Conservation (phyloP, 2,329 filamentous ascomycete species). For the Clarireedia homoeocarpa region DNA sequence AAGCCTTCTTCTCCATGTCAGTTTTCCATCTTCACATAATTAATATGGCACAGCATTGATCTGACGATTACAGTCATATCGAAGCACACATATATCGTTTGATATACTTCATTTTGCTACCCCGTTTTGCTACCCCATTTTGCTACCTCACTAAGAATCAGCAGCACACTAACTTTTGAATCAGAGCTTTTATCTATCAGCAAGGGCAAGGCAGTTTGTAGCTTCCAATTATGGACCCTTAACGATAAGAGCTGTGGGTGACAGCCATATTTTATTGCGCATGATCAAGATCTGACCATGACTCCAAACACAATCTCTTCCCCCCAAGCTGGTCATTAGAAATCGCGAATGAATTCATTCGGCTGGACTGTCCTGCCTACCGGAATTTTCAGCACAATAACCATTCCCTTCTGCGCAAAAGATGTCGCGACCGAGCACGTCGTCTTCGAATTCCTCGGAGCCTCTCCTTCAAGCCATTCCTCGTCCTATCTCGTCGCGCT, state of each 20-base stretch:
- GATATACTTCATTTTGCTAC: too few relatives aligned
- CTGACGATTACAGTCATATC: too few relatives aligned
- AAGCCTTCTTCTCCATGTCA: neutral
- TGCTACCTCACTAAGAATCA: neutral
- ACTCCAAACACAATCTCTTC: neutral
- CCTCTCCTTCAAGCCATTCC: conserved; percentile 3
- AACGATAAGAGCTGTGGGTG: conserved; percentile 1
- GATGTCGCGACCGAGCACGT: conserved; percentile 4
- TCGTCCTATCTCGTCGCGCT: conserved; percentile 3
- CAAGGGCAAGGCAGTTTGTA: neutral
- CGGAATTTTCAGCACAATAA: too few relatives aligned
- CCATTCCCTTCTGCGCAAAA: neutral
- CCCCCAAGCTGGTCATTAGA: neutral
- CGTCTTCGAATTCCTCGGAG: neutral
- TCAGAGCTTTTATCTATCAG: neutral
- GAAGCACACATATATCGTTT: too few relatives aligned
- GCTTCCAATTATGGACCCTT: neutral
- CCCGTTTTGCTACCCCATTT: neutral
- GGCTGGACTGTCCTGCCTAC: too few relatives aligned
- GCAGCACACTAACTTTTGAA: neutral
- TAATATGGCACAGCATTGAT: too few relatives aligned
- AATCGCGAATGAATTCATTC: too few relatives aligned
- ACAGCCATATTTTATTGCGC: neutral
- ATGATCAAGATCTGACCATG: neutral
- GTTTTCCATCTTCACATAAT: too few relatives aligned